Percentiles rank a stretch among this genome's conserved stretches.
Conservation (phyloP, 257 asterid species). For the Schizonepeta tenuifolia region DNA sequence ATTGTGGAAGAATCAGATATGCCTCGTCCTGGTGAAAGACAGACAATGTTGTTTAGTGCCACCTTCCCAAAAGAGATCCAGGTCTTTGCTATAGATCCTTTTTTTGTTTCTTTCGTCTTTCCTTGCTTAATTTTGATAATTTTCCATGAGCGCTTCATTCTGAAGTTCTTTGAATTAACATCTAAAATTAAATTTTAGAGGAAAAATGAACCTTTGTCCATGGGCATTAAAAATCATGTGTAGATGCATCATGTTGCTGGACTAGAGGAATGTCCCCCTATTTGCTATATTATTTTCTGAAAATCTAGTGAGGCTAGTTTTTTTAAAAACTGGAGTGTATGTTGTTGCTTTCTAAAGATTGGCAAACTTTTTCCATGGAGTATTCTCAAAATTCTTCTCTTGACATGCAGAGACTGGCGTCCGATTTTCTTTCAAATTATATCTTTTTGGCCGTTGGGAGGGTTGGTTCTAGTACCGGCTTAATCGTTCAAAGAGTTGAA, state of each 20-base stretch:
- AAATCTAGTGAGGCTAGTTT: not conserved
- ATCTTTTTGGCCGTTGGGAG: conserved; percentile 91
- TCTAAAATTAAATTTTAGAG: not conserved
- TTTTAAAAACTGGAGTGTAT: not conserved
- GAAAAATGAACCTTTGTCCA: not conserved
- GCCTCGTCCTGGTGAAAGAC: conserved; percentile 89
- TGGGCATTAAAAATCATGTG: not conserved
- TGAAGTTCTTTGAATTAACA: not conserved
- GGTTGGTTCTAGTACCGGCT: conserved; percentile 90
- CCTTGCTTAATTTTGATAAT: not conserved
- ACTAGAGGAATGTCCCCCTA: not conserved
- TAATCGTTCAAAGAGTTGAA: conserved; percentile 89
- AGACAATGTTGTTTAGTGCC: conserved; percentile 90
- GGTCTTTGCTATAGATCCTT: conserved; percentile 44
- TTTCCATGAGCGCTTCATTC: not conserved
- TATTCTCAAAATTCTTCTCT: conserved; percentile 15
- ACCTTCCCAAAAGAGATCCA: conserved; percentile 90
- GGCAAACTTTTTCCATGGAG: not conserved
- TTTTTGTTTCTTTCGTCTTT: conserved; percentile 16
- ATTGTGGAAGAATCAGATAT: conserved; percentile 90
- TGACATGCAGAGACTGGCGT: conserved; percentile 75
- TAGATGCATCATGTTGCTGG: not conserved
- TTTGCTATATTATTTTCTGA: not conserved
- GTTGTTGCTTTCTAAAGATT: conserved; percentile 5
- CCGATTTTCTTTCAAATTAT: conserved; percentile 85